Percentiles rank a stretch among this genome's conserved stretches.
Evolutionary conservation across 2,329 filamentous ascomycete genomes (phyloP).

Genomic region (Trichophyton benhamiae): DNA sequence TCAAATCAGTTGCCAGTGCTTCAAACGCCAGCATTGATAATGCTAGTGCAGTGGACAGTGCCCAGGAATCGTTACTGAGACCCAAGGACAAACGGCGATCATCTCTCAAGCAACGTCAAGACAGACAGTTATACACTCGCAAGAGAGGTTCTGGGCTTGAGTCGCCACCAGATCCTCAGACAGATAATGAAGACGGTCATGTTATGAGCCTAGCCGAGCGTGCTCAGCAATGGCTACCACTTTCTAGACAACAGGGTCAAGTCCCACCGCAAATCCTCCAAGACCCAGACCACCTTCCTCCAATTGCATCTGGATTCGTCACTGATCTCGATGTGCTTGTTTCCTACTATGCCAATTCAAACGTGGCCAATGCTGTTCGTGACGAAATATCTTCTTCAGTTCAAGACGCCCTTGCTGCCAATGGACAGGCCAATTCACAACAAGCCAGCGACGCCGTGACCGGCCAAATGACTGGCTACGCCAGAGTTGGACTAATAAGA

Average conservation of each 20-base stretch:
- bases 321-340: slow-evolving; percentile 78
- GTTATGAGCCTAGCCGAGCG: slow-evolving; percentile 40
- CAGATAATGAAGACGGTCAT: slow-evolving; percentile 47
- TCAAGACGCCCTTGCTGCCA: slow-evolving; percentile 50
- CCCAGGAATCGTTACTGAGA: slow-evolving; percentile 49
- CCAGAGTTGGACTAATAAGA: slow-evolving; percentile 61
- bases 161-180: slow-evolving; percentile 44
- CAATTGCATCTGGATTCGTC: slow-evolving; percentile 45
- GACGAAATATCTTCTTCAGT: slow-evolving; percentile 69
- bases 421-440: slow-evolving; percentile 49
- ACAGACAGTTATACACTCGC: slow-evolving; percentile 78
- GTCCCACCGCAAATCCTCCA: slow-evolving; percentile 53
- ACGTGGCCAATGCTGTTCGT: slow-evolving; percentile 59
- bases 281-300: slow-evolving; percentile 52
- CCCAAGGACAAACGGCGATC: slow-evolving; percentile 60
- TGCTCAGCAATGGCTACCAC: slow-evolving; percentile 34
- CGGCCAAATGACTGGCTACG: slow-evolving; percentile 65
- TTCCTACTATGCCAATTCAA: slow-evolving; percentile 60
- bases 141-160: slow-evolving; percentile 52
- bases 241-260: slow-evolving; percentile 42
- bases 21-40: slow-evolving; percentile 64
- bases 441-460: slow-evolving; percentile 34
- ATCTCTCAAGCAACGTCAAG: slow-evolving; percentile 75
- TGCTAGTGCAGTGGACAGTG: slow-evolving; percentile 42
- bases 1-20: slow-evolving; percentile 81